Conservation (phyloP, 257 asterid species). For the Petunia axillaris region DNA sequence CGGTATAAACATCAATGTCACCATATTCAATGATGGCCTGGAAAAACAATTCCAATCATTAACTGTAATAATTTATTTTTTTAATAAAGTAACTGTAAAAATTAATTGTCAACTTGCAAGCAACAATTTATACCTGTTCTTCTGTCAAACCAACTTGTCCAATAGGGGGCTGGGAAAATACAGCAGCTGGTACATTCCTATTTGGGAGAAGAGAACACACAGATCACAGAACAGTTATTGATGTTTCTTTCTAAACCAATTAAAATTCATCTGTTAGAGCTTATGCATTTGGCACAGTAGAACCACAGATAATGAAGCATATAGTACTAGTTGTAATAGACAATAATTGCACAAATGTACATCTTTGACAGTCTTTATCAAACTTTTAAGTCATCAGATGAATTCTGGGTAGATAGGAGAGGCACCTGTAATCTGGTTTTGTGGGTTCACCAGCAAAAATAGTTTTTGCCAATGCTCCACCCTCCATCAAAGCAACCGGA, state of each 20-base stretch:
- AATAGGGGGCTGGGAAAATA: conserved; percentile 96
- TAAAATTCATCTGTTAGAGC: conserved; percentile 3
- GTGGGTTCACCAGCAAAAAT: conserved; percentile 78
- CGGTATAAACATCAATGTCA: conserved; percentile 76
- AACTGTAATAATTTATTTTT: conserved; percentile 17
- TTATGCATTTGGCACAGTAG: conserved; percentile 17
- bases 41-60: conserved; percentile 30
- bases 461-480: conserved; percentile 95
- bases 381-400: conserved; percentile 22
- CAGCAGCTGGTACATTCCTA: conserved; percentile 90
- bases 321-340: not conserved
- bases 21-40: conserved; percentile 78
- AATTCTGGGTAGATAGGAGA: conserved; percentile 14
- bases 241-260: not conserved
- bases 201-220: conserved; percentile 33
- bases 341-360: not conserved
- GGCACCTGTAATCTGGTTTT: conserved; percentile 82
- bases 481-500: conserved; percentile 99
- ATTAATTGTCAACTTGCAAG: conserved; percentile 16
- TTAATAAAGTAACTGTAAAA: conserved; percentile 21
- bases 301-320: conserved; percentile 4
- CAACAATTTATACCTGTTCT: conserved; percentile 64
- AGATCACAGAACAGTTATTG: conserved; percentile 4
- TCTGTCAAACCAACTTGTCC: conserved; percentile 93
- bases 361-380: conserved; percentile 3